Percentiles rank a stretch among this genome's conserved stretches.
Conservation (phyloP, 1,284 basidiomycete species). For the Melampsora americana region DNA sequence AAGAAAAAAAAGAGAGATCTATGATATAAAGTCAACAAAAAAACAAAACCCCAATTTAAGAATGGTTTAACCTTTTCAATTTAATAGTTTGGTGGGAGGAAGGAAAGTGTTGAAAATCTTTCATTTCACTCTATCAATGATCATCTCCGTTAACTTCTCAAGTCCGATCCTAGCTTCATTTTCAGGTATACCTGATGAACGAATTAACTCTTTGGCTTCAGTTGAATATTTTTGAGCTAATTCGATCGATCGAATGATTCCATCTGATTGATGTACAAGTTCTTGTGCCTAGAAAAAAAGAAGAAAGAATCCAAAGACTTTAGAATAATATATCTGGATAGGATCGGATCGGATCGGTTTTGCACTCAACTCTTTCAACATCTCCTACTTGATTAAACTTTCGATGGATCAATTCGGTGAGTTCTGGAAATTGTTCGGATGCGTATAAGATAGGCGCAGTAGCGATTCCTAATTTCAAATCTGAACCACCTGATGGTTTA, state of each 20-base stretch:
- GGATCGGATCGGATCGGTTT: background rate
- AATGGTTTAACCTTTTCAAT: too few species aligned
- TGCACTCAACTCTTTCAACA: slow-evolving; percentile 67
- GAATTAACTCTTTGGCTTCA: slow-evolving; percentile 69
- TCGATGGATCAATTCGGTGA: slow-evolving; percentile 77
- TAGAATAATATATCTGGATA: slow-evolving; percentile 26
- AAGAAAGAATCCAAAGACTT: too few species aligned
- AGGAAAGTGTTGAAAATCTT: too few species aligned
- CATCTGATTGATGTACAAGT: slow-evolving; percentile 70
- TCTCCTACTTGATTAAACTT: slow-evolving; percentile 80
- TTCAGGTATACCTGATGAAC: slow-evolving; percentile 65
- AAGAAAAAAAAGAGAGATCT: too few species aligned
- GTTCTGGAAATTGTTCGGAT: slow-evolving; percentile 79
- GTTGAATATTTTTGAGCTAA: slow-evolving; percentile 75
- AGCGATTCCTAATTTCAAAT: slow-evolving; percentile 79
- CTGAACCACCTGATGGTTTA: slow-evolving; percentile 76
- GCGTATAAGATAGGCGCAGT: slow-evolving; percentile 93
- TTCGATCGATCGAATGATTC: slow-evolving; percentile 72
- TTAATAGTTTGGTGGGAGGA: too few species aligned
- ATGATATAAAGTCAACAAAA: too few species aligned
- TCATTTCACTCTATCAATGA: slow-evolving; percentile 54
- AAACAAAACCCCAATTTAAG: too few species aligned
- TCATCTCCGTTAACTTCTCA: slow-evolving; percentile 56
- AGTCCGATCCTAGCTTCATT: slow-evolving; percentile 75
- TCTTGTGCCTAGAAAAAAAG: slow-evolving; percentile 66